These are phyloP conservation scores for Coemansia guatemalensis DNA, from an alignment of 192 early-diverging fungal species.

Conservation along the genomic window DNA sequence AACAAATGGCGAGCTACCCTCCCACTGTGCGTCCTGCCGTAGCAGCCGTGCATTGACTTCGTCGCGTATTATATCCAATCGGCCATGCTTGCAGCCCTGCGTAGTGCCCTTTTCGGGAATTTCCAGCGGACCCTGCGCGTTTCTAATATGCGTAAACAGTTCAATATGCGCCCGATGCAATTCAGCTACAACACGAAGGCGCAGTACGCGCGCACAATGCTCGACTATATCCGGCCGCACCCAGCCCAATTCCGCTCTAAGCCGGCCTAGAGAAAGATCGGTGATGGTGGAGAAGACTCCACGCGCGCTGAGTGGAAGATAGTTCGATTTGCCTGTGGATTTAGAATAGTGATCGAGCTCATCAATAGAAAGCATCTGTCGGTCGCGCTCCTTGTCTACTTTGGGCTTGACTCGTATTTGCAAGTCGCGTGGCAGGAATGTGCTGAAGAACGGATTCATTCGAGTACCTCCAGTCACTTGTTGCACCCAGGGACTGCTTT, in stretches of 20 bases:
- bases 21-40: constrained; percentile 40
- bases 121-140: background rate
- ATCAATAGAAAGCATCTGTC: constrained; percentile 15
- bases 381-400: background rate
- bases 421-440: constrained; percentile 9
- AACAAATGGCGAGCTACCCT: constrained; percentile 11
- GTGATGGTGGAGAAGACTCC: constrained; percentile 17
- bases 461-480: constrained; percentile 33
- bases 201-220: constrained; percentile 30
- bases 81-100: background rate
- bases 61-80: constrained; percentile 20
- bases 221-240: constrained; percentile 35
- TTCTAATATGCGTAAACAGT: constrained; percentile 8
- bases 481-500: constrained; percentile 33
- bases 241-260: constrained; percentile 12
- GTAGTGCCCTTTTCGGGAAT: constrained; percentile 9
- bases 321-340: constrained; percentile 12
- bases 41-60: constrained; percentile 11
- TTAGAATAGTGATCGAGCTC: constrained; percentile 27
- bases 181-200: constrained; percentile 12
- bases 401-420: constrained; percentile 21
- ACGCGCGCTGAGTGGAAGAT: constrained; percentile 18
- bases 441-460: constrained; percentile 16
- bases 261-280: background rate
- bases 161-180: constrained; percentile 27